Evolutionary conservation across 2,329 filamentous ascomycete species (phyloP).

Genomic region (Beauveria pseudobassiana): DNA sequence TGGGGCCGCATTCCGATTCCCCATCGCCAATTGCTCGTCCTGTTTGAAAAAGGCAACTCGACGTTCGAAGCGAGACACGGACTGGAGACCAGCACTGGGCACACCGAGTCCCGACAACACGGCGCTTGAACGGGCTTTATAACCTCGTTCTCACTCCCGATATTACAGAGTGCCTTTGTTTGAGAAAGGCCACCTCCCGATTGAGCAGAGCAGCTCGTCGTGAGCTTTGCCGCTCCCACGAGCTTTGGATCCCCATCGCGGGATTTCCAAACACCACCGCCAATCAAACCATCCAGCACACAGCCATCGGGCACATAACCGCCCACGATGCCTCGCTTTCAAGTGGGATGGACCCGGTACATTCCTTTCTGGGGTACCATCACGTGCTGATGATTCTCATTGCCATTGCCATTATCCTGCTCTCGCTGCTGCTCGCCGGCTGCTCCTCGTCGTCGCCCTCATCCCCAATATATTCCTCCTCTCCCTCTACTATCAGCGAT

Average conservation of each 20-base stretch:
- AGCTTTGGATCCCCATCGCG: background rate
- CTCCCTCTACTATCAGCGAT: conserved; percentile 91
- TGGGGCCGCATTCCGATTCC: conserved; percentile 4
- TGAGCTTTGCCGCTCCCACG: background rate
- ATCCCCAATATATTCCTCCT: conserved; percentile 97
- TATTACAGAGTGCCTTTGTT: background rate
- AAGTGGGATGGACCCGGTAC: conserved; percentile 33
- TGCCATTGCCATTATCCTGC: conserved; percentile 82
- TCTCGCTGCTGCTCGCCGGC: conserved; percentile 87
- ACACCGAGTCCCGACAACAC: background rate
- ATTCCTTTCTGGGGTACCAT: conserved; percentile 64
- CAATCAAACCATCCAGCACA: background rate
- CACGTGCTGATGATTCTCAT: conserved; percentile 98
- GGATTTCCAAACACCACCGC: background rate
- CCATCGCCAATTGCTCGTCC: background rate
- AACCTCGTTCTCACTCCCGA: background rate
- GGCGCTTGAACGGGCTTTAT: background rate
- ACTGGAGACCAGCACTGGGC: background rate
- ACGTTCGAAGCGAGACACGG: background rate
- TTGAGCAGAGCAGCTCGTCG: background rate
- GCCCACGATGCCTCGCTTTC: conserved; percentile 7
- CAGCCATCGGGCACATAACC: background rate
- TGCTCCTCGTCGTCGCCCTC: conserved; percentile 94
- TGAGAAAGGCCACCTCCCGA: background rate
- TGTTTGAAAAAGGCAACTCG: background rate